Base-by-base conservation (phyloP, 164 flowering plant species). In the Vitis cinerea region DNA sequence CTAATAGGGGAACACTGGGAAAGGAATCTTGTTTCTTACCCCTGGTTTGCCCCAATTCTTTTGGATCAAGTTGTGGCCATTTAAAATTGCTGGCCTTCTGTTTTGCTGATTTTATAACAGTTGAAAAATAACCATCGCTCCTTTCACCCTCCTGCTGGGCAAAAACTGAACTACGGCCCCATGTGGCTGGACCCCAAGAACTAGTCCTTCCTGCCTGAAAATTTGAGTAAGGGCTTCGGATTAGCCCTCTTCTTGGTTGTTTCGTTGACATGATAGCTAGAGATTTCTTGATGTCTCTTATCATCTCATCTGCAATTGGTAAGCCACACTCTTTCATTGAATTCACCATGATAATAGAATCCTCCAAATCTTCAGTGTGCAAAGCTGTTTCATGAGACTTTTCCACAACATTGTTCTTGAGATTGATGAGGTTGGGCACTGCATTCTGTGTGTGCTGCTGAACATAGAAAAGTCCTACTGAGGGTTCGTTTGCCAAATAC, bases 401-500 rank as follows among this genome's bases (percentile, higher is more conserved):
- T 59, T 79, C 81, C 54, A 60, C 75, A 27, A 90, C 72, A 12
- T 71, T 82, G 48, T 80, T 86, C 74, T 77, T 86, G 68, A 85
- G 86, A 63, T 53, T 68, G 54, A 90, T 44, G 6, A 91, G 79
- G 57, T 88, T 89, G 8, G 98, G 97, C 16, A 85, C 82, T 23
- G 93, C 90, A 74, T 81, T 87, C 61, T 85, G 92, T 11, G 88
- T 75, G 72, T 94, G 99, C 73, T 92, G 93, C 69, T 92, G 99
- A 51, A 94, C 75, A 69, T 84, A 92, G 85, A 84, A 94, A 71
- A 94, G 97, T 56, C 97, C 98, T 4, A 89, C 89, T 0, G 99
- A 92, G 77, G 98, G 97, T 75, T 94, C 99, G 70, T 94, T 94
- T 29, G 99, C 98, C 54, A 90, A 67, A 56, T 85, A 88, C 67